Evolutionary conservation across 306 rosid genomes (phyloP).

Genomic region (Sesbania bispinosa): DNA sequence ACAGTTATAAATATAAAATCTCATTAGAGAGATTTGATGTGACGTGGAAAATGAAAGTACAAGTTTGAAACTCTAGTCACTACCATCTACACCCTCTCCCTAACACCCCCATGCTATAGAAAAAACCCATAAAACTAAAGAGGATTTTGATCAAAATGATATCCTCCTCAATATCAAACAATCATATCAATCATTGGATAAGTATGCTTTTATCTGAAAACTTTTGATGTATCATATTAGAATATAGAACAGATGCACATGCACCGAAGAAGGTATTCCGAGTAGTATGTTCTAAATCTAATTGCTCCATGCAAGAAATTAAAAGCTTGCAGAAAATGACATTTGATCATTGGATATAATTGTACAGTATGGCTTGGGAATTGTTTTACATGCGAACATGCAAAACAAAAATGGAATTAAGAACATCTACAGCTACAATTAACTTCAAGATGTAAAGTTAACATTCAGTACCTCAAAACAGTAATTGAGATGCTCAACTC

Average conservation of each 20-base stretch:
- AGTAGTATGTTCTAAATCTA: background rate
- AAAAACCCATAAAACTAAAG: background rate
- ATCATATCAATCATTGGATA: background rate
- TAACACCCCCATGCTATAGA: background rate
- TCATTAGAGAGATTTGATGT: background rate
- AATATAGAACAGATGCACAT: slow-evolving; percentile 7
- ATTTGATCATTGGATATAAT: background rate
- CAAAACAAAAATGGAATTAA: slow-evolving; percentile 6
- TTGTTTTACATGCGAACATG: background rate
- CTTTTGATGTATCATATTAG: background rate
- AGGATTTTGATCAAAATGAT: slow-evolving; percentile 5
- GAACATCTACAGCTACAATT: slow-evolving; percentile 2
- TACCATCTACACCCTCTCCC: background rate
- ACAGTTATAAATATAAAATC: background rate
- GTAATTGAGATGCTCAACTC: slow-evolving; percentile 83
- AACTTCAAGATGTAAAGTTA: slow-evolving; percentile 31
- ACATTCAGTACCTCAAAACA: slow-evolving; percentile 76
- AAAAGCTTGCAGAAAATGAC: slow-evolving; percentile 7
- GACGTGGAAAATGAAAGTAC: background rate
- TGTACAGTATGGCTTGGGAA: slow-evolving; percentile 12
- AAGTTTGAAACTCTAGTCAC: background rate
- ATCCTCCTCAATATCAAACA: background rate
- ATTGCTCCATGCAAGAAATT: background rate
- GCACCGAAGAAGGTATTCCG: background rate
- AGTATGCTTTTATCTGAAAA: background rate